A percentile compares a stretch with the other conserved stretches of the same genome.
Evolutionary conservation across 202 grass and related monocot genomes (phyloP).

Genomic region (Elaeis oleifera): DNA sequence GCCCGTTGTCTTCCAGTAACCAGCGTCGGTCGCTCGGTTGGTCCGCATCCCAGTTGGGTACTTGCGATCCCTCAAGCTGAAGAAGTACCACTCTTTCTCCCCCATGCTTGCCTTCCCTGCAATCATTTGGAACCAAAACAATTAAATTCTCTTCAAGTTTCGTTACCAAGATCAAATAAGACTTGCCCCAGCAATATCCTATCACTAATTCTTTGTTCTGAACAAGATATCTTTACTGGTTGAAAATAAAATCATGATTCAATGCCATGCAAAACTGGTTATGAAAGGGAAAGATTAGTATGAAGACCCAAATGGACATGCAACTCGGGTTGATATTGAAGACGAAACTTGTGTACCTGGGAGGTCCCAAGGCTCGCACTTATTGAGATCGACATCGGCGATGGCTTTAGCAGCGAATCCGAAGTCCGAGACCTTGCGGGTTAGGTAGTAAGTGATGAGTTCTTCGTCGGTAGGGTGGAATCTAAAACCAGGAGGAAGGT

Average conservation of each 20-base stretch:
- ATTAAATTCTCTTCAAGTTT: no score
- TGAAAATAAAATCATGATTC: neutral
- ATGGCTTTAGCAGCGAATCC: conserved; percentile 31
- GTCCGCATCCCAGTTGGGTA: conserved; percentile 43
- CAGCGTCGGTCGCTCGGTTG: conserved; percentile 39
- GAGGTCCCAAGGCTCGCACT: conserved; percentile 48
- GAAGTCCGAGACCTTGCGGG: conserved; percentile 34
- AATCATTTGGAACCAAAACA: neutral
- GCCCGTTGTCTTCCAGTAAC: conserved; percentile 46
- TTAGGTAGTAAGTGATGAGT: conserved; percentile 33
- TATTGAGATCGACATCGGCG: conserved; percentile 41
- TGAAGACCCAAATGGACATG: neutral
- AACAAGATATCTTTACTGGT: no score
- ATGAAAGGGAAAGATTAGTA: conserved; percentile 3
- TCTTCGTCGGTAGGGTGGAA: conserved; percentile 19
- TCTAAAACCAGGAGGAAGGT: conserved; percentile 22
- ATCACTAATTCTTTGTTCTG: neutral
- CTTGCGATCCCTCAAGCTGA: conserved; percentile 43
- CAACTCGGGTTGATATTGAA: neutral
- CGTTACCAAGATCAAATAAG: neutral
- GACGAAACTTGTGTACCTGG: conserved; percentile 18
- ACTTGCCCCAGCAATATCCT: neutral
- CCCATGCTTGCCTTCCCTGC: conserved; percentile 43
- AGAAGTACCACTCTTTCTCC: conserved; percentile 59
- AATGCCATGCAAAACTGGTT: neutral